phyloP scores from a whole-genome alignment of 176 grass and related monocot genomes.

The Lolium rigidum region DNA sequence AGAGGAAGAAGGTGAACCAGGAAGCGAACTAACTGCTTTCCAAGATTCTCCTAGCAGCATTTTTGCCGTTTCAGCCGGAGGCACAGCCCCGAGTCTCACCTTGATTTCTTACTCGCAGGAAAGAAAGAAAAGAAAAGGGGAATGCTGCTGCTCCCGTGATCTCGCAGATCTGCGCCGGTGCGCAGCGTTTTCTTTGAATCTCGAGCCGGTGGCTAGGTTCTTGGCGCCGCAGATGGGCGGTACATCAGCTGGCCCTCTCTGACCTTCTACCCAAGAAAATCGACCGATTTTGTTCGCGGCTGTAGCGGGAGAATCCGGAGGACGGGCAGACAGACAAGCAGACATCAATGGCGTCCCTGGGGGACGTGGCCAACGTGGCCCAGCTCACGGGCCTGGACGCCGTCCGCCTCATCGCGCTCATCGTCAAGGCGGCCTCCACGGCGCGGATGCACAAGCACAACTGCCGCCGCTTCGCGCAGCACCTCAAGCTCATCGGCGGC shows the following conservation, averaged over 20 bases:
- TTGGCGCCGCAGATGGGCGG: background rate
- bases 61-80: background rate
- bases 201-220: background rate
- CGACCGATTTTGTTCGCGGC: background rate
- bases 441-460: constrained; percentile 91
- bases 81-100: too few species aligned
- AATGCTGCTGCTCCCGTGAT: background rate
- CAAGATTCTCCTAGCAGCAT: background rate
- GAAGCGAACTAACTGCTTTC: background rate
- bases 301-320: too few species aligned
- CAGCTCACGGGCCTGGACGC: constrained; percentile 88
- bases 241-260: background rate
- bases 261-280: background rate
- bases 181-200: background rate
- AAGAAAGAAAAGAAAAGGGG: background rate
- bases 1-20: background rate
- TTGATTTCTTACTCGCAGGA: background rate
- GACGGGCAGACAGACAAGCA: too few species aligned
- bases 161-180: constrained; percentile 46
- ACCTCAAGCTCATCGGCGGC: constrained; percentile 77
- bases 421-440: constrained; percentile 66
- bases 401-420: constrained; percentile 66
- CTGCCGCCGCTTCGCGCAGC: constrained; percentile 78
- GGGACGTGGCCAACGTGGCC: constrained; percentile 59
- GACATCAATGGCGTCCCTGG: constrained; percentile 56